Conservation (phyloP, 441 rosid species). For the Breynia disticha region DNA sequence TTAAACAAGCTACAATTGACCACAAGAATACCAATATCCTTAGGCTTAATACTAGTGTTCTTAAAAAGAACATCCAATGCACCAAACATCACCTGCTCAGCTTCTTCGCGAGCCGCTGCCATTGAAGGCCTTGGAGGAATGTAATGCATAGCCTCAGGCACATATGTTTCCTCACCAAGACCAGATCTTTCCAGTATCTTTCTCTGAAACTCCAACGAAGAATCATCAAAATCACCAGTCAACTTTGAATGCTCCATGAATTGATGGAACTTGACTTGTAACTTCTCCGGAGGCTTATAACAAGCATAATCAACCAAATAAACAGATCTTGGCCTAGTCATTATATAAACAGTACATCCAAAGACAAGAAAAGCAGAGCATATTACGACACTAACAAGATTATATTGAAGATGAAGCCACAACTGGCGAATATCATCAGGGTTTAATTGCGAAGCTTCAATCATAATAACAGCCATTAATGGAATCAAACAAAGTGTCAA, state of each 20-base stretch:
- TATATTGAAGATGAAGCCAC: slow-evolving; percentile 67
- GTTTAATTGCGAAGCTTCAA: slow-evolving; percentile 39
- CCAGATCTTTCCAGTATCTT: slow-evolving; percentile 77
- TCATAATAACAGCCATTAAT: slow-evolving; percentile 35
- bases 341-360: slow-evolving; percentile 51
- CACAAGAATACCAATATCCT: slow-evolving; percentile 67
- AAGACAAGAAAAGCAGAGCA: slow-evolving; percentile 41
- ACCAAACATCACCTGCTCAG: slow-evolving; percentile 87
- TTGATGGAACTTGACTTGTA: slow-evolving; percentile 31
- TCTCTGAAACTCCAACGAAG: slow-evolving; percentile 70
- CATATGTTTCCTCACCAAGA: slow-evolving; percentile 79
- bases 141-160: slow-evolving; percentile 57
- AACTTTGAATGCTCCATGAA: slow-evolving; percentile 63
- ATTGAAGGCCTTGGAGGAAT: slow-evolving; percentile 69
- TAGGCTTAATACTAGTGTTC: slow-evolving; percentile 54
- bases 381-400: slow-evolving; percentile 43
- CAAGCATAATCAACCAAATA: slow-evolving; percentile 70
- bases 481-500: slow-evolving; percentile 50
- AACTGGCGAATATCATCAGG: slow-evolving; percentile 54
- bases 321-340: slow-evolving; percentile 64
- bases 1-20: slow-evolving; percentile 86
- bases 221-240: slow-evolving; percentile 48
- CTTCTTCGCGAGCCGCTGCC: slow-evolving; percentile 76
- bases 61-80: slow-evolving; percentile 58
- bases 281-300: slow-evolving; percentile 50